Percentiles rank a stretch among this genome's conserved stretches.
Conservation (phyloP, 257 asterid species). For the Forsythia viridissima region DNA sequence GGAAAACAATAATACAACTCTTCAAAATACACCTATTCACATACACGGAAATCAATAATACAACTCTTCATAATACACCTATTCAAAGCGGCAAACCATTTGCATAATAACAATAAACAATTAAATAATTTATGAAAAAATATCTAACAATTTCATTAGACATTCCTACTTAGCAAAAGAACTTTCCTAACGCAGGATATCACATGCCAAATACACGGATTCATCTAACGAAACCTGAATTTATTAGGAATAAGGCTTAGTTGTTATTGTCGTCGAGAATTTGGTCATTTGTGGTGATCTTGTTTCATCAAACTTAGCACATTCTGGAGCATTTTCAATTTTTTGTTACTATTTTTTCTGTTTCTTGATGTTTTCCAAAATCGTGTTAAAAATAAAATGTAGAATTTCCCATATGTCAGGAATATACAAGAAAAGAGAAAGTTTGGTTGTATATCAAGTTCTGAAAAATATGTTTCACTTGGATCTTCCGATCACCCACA, state of each 20-base stretch:
- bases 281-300: neutral
- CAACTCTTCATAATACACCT: too few species aligned
- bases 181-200: neutral
- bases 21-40: too few species aligned
- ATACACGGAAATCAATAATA: too few species aligned
- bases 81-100: too few species aligned
- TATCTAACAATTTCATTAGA: too few species aligned
- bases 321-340: neutral
- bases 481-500: neutral
- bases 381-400: neutral
- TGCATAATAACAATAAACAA: too few species aligned
- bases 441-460: neutral
- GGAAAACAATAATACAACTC: too few species aligned
- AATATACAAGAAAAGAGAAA: neutral
- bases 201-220: neutral
- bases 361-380: neutral
- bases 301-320: neutral
- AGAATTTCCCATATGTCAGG: neutral
- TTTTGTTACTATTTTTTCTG: too few species aligned
- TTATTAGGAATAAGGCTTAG: neutral
- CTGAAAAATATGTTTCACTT: neutral
- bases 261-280: neutral
- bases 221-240: neutral
- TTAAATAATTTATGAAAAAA: too few species aligned
- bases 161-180: neutral